Percentiles rank a stretch among this genome's conserved stretches.
Conservation (phyloP, 2,329 filamentous ascomycete species). For the Magnaporthiopsis incrustans region DNA sequence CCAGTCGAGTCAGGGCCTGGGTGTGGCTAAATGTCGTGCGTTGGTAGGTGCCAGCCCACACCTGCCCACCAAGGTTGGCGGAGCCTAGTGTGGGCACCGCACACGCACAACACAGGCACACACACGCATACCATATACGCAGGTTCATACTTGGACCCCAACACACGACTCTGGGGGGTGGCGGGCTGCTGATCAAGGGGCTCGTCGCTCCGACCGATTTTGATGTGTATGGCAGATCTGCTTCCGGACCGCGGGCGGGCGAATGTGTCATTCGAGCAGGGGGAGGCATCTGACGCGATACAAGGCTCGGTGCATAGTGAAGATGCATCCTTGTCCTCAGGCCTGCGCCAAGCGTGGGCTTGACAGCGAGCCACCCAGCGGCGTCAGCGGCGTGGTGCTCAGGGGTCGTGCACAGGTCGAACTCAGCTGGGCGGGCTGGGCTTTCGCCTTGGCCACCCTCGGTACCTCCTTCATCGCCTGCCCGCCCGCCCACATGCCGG, state of each 20-base stretch:
- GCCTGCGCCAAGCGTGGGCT: not conserved
- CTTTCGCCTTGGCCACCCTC: not conserved
- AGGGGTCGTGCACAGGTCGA: too few relatives aligned
- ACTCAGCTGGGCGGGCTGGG: not conserved
- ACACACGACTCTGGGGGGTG: not conserved
- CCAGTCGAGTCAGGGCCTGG: not conserved
- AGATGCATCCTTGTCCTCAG: not conserved
- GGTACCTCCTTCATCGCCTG: not conserved
- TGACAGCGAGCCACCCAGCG: not conserved
- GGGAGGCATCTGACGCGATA: not conserved
- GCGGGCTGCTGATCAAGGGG: not conserved
- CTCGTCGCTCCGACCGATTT: not conserved
- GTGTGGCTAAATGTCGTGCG: not conserved
- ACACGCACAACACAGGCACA: not conserved
- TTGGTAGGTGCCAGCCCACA: not conserved
- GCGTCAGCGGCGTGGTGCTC: not conserved
- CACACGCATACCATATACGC: not conserved
- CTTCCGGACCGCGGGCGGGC: not conserved
- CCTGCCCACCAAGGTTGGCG: too few relatives aligned
- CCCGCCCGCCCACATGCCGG: not conserved
- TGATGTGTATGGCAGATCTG: not conserved
- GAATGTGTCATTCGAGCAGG: not conserved
- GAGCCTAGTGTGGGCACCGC: too few relatives aligned
- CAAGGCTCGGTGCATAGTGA: not conserved
- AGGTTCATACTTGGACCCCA: too few relatives aligned